A percentile compares a stretch with the other conserved stretches of the same genome.
These are phyloP conservation scores for Planoprotostelium fungivorum DNA, from an alignment of 78 protist species.

Conservation along the genomic window DNA sequence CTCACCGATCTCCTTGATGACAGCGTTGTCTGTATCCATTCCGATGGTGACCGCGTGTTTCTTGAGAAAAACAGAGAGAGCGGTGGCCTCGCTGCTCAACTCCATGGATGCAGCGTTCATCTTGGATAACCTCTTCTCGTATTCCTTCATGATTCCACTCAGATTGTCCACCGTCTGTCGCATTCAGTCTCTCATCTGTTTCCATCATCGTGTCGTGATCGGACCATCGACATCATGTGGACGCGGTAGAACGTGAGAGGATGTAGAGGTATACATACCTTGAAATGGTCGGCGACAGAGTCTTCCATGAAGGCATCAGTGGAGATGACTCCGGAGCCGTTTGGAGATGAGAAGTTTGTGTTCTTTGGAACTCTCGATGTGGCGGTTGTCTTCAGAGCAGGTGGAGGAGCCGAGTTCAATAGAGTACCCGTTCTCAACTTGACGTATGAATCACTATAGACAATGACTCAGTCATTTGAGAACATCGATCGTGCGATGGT, in stretches of 20 bases:
- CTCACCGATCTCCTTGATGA: too few species aligned
- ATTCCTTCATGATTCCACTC: neutral
- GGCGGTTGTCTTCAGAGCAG: neutral
- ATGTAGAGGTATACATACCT: neutral
- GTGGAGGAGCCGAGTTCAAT: neutral
- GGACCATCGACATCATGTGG: too few species aligned
- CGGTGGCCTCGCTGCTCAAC: neutral
- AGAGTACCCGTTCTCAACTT: neutral
- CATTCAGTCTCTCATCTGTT: neutral
- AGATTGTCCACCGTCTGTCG: neutral
- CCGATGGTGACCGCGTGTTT: neutral
- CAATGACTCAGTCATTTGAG: too few species aligned
- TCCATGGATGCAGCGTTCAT: neutral
- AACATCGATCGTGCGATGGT: too few species aligned
- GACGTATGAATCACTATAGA: too few species aligned
- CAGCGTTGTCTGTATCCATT: too few species aligned
- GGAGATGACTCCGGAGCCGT: neutral
- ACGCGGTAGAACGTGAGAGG: too few species aligned
- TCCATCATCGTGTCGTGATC: too few species aligned
- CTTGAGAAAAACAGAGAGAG: neutral
- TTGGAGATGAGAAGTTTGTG: neutral
- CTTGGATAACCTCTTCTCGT: neutral
- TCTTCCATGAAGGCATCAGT: neutral
- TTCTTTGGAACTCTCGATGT: neutral
- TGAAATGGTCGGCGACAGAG: neutral